Conservation (phyloP, 768 basidiomycete species). For the Tylopilus felleus region DNA sequence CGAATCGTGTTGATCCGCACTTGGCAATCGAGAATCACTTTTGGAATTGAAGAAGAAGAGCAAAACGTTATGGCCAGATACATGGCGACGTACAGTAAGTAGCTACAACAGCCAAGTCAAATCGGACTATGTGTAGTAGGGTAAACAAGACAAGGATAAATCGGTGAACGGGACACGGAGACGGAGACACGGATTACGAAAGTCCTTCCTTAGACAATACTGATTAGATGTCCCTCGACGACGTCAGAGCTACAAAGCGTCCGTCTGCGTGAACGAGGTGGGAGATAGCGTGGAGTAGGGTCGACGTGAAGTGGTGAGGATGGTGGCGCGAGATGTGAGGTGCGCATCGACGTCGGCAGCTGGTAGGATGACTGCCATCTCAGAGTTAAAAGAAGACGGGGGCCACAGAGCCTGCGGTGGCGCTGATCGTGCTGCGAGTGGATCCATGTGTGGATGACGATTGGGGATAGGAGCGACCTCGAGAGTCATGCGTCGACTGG, state of each 20-base stretch:
- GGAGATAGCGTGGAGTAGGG: neutral
- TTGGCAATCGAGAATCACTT: constrained; percentile 1
- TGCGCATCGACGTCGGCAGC: constrained; percentile 4
- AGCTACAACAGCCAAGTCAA: constrained; percentile 16
- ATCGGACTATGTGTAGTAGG: neutral
- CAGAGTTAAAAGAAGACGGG: constrained; percentile 56
- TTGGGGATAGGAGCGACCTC: constrained; percentile 24
- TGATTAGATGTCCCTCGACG: constrained; percentile 17
- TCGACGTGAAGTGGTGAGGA: neutral
- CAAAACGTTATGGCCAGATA: constrained; percentile 6
- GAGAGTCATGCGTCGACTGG: constrained; percentile 17
- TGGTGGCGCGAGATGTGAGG: neutral
- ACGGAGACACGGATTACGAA: constrained; percentile 15
- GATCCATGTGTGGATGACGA: constrained; percentile 21
- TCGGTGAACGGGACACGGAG: constrained; percentile 3
- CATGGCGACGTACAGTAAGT: constrained; percentile 4
- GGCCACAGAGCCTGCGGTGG: constrained; percentile 47
- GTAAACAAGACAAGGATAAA: neutral
- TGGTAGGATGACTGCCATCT: neutral
- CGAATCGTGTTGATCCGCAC: constrained; percentile 1
- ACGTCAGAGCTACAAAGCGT: constrained; percentile 1
- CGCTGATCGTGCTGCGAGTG: constrained; percentile 41
- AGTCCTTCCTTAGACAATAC: constrained; percentile 12
- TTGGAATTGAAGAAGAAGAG: neutral
- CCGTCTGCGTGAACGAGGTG: neutral